Conservation (phyloP, 352 stramenopile species). For the Phytophthora sansomeana region DNA sequence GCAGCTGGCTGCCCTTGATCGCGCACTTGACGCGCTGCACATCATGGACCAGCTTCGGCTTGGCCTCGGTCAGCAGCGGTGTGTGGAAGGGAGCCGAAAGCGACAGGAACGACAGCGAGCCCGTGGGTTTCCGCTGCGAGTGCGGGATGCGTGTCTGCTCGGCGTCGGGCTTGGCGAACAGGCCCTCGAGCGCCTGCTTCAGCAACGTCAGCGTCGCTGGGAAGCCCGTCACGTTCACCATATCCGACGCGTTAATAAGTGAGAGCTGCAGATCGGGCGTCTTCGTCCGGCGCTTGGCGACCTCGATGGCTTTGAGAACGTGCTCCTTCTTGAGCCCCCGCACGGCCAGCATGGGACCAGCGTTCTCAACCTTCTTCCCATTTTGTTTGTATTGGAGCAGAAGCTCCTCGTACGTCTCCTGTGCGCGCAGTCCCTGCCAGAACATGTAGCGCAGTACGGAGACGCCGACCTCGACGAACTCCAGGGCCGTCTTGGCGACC, state of each 20-base stretch:
- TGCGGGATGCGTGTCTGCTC: constrained; percentile 80
- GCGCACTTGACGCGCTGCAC: constrained; percentile 52
- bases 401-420: constrained; percentile 57
- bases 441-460: constrained; percentile 81
- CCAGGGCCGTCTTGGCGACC: constrained; percentile 52
- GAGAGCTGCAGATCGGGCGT: constrained; percentile 70
- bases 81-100: constrained; percentile 87
- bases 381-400: constrained; percentile 41
- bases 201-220: constrained; percentile 63
- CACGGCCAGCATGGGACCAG: constrained; percentile 81
- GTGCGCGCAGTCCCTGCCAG: constrained; percentile 78
- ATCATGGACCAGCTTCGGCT: constrained; percentile 56
- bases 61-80: constrained; percentile 50
- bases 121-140: constrained; percentile 81
- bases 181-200: constrained; percentile 53
- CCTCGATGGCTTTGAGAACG: constrained; percentile 63
- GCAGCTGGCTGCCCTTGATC: constrained; percentile 58
- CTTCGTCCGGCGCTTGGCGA: constrained; percentile 51
- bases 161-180: constrained; percentile 61
- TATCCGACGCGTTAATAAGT: constrained; percentile 68
- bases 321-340: constrained; percentile 60
- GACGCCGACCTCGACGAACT: constrained; percentile 61
- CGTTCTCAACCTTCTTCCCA: constrained; percentile 36
- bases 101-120: constrained; percentile 60
- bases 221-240: constrained; percentile 78